Evolutionary conservation across 495 filamentous ascomycete species (phyloP).

Genomic region (Aspergillus incahuasiensis): DNA sequence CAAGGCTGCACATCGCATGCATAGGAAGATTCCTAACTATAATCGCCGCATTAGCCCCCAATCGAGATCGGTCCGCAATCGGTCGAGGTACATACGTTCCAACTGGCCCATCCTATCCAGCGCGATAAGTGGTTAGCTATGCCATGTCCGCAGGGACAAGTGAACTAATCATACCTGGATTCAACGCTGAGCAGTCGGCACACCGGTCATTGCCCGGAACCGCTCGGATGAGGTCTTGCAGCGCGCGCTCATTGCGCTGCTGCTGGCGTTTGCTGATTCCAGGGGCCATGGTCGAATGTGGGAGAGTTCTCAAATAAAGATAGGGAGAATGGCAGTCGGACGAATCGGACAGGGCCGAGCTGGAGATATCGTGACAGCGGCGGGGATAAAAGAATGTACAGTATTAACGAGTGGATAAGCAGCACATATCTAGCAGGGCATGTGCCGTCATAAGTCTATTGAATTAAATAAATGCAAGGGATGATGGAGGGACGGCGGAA

Average conservation of each 20-base stretch:
- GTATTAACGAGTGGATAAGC: conserved; percentile 8
- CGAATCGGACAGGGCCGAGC: background rate
- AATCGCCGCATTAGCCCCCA: conserved; percentile 21
- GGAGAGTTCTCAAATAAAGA: background rate
- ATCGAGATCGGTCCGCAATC: background rate
- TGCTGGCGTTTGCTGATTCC: conserved; percentile 87
- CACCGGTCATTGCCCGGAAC: conserved; percentile 92
- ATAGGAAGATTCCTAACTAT: conserved; percentile 92
- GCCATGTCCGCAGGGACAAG: background rate
- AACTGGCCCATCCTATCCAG: conserved; percentile 87
- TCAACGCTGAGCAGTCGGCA: conserved; percentile 86
- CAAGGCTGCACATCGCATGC: conserved; percentile 92
- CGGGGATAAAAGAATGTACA: conserved; percentile 12
- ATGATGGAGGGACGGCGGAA: background rate
- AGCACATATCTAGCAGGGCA: conserved; percentile 20
- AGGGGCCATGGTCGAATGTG: conserved; percentile 43
- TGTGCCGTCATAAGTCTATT: background rate
- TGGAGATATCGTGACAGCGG: background rate
- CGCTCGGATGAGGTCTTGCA: conserved; percentile 83
- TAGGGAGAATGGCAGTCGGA: background rate
- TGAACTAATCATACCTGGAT: conserved; percentile 65
- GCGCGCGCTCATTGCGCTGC: conserved; percentile 86
- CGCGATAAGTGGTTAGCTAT: conserved; percentile 5
- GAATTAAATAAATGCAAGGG: background rate
- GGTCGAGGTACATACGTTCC: conserved; percentile 68